These are phyloP conservation scores for Ustilago tritici DNA, from an alignment of 1,284 basidiomycete species.

Conservation along the genomic window DNA sequence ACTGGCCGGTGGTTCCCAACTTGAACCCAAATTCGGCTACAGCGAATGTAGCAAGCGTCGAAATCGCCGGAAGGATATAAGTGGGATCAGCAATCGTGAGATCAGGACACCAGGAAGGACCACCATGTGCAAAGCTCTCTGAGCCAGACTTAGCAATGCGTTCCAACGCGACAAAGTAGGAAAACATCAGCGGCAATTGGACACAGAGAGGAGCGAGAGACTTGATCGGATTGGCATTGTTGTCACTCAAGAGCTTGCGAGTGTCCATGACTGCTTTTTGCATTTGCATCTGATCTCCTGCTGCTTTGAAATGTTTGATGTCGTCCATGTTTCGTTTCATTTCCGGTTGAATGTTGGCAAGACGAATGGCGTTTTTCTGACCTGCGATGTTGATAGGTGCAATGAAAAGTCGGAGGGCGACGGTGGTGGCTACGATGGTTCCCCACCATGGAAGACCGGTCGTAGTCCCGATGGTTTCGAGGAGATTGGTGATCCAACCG, in stretches of 20 bases:
- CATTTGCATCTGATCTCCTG: constrained; percentile 74
- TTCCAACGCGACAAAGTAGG: constrained; percentile 86
- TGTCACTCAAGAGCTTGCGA: constrained; percentile 77
- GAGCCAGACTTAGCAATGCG: constrained; percentile 80
- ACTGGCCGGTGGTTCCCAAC: constrained; percentile 71
- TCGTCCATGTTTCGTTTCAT: constrained; percentile 75
- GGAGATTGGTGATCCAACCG: constrained; percentile 75
- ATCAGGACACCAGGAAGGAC: constrained; percentile 81
- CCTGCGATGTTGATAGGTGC: constrained; percentile 79
- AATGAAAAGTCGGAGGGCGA: constrained; percentile 78
- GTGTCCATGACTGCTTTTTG: constrained; percentile 75
- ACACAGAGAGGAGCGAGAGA: constrained; percentile 76
- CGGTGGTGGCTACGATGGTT: constrained; percentile 78
- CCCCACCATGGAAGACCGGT: constrained; percentile 73
- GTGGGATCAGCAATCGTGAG: constrained; percentile 83
- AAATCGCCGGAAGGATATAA: constrained; percentile 80
- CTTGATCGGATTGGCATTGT: constrained; percentile 77
- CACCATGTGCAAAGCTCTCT: constrained; percentile 81
- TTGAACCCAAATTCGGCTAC: constrained; percentile 77
- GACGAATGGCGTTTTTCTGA: constrained; percentile 78
- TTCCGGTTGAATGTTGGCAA: constrained; percentile 77
- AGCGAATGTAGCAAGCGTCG: constrained; percentile 77
- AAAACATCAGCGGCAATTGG: constrained; percentile 84
- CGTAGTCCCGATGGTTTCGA: constrained; percentile 81
- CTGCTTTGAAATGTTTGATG: constrained; percentile 71